phyloP scores from a whole-genome alignment of 1,284 basidiomycete genomes.

The Coniferiporia weirii region DNA sequence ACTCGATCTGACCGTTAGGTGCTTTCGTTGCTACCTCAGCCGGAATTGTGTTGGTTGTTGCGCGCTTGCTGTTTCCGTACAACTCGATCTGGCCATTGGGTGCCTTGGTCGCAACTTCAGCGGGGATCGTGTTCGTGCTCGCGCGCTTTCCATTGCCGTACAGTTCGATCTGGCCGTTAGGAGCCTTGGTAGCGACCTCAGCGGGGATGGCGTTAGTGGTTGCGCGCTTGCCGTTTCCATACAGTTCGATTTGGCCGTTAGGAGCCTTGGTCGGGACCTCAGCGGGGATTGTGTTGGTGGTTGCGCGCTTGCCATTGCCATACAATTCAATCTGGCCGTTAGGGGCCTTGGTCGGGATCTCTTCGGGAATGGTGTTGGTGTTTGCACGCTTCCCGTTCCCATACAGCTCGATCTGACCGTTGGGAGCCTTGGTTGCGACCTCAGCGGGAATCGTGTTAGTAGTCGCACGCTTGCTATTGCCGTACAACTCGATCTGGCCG shows the following conservation, averaged over 20 bases:
- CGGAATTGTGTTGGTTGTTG: conserved; percentile 25
- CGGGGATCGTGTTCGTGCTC: conserved; percentile 26
- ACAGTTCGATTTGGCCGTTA: conserved; percentile 22
- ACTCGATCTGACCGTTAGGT: conserved; percentile 24
- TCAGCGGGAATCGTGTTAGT: conserved; percentile 33
- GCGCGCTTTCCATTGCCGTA: conserved; percentile 21
- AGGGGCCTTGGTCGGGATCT: conserved; percentile 22
- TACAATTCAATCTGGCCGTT: conserved; percentile 23
- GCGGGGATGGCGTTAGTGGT: conserved; percentile 30
- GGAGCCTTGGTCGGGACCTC: conserved; percentile 31
- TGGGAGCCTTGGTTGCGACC: conserved; percentile 24
- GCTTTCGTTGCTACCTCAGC: conserved; percentile 32
- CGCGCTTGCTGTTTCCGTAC: conserved; percentile 21
- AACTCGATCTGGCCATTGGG: conserved; percentile 24
- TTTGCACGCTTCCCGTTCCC: conserved; percentile 16
- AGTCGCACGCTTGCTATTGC: conserved; percentile 18
- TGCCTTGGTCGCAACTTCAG: conserved; percentile 31
- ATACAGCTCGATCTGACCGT: conserved; percentile 25
- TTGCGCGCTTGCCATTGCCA: conserved; percentile 14
- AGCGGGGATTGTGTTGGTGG: conserved; percentile 30
- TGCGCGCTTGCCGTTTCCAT: conserved; percentile 11
- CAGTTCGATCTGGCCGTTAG: conserved; percentile 23
- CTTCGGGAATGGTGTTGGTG: conserved; percentile 22
- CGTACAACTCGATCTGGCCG: conserved; percentile 25
- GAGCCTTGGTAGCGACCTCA: conserved; percentile 31